Percentiles rank a stretch among this genome's conserved stretches.
These are phyloP conservation scores for Capsicum baccatum DNA, from an alignment of 257 asterid genomes.

Conservation along the genomic window DNA sequence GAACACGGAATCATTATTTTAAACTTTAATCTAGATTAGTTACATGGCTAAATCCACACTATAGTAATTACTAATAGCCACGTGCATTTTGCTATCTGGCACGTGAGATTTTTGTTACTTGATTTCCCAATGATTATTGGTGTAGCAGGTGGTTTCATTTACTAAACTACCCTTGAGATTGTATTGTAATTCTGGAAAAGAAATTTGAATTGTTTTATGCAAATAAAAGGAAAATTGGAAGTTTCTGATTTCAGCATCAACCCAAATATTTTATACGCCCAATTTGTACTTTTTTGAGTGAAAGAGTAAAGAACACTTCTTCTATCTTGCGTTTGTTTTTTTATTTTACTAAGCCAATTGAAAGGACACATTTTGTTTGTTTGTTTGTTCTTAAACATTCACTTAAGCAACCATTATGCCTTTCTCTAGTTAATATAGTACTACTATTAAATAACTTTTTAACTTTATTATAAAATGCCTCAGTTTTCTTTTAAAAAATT, in stretches of 20 bases:
- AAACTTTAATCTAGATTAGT: not conserved
- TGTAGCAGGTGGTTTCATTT: not conserved
- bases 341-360: not conserved
- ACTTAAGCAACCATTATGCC: not conserved
- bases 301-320: not conserved
- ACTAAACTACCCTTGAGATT: not conserved
- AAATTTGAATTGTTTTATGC: not conserved
- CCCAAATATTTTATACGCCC: not conserved
- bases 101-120: not conserved
- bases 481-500: not conserved
- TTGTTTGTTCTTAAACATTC: not conserved
- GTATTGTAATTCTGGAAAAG: not conserved
- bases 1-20: not conserved
- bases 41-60: not conserved
- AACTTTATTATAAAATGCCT: not conserved
- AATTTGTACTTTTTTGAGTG: not conserved
- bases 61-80: not conserved
- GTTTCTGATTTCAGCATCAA: conserved; percentile 11
- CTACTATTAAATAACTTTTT: no score
- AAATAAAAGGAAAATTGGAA: not conserved
- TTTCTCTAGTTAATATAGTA: not conserved
- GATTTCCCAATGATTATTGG: not conserved
- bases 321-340: not conserved
- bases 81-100: not conserved
- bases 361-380: not conserved